Evolutionary conservation across 495 filamentous ascomycete species (phyloP).

Genomic region (Physcia stellaris): DNA sequence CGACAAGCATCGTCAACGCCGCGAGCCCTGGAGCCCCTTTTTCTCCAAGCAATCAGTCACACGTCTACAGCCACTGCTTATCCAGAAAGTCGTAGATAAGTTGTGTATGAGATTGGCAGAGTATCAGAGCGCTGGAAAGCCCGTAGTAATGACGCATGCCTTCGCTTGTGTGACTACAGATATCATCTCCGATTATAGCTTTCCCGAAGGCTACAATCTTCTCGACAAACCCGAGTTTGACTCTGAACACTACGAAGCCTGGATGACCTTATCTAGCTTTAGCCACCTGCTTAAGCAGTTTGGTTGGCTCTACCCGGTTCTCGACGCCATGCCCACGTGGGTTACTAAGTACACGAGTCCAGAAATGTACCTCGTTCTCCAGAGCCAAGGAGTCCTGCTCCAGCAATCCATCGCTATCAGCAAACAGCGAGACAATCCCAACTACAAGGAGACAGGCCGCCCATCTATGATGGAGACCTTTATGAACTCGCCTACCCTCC

Average conservation of each 20-base stretch:
- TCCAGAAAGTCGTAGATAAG: background rate
- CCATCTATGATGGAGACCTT: constrained; percentile 11
- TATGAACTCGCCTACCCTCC: constrained; percentile 6
- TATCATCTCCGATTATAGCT: constrained; percentile 3
- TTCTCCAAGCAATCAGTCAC: constrained; percentile 13
- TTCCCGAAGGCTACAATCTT: constrained; percentile 1
- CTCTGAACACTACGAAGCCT: background rate
- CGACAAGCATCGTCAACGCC: constrained; percentile 18
- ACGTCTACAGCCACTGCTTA: constrained; percentile 2
- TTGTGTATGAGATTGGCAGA: background rate
- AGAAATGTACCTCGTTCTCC: background rate
- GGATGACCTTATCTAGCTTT: background rate
- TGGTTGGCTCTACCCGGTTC: background rate
- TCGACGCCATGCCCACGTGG: background rate
- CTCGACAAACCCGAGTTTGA: background rate
- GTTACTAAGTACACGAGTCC: background rate
- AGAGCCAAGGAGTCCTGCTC: background rate
- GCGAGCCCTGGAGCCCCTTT: constrained; percentile 24
- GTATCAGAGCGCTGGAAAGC: background rate
- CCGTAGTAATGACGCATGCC: constrained; percentile 17
- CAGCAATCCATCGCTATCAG: background rate
- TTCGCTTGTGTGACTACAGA: constrained; percentile 16
- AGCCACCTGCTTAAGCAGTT: background rate
- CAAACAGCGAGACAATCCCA: background rate
- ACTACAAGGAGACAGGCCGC: background rate